Conservation (phyloP, 1,139 yeast species). For the Kazachstania sp. region DNA sequence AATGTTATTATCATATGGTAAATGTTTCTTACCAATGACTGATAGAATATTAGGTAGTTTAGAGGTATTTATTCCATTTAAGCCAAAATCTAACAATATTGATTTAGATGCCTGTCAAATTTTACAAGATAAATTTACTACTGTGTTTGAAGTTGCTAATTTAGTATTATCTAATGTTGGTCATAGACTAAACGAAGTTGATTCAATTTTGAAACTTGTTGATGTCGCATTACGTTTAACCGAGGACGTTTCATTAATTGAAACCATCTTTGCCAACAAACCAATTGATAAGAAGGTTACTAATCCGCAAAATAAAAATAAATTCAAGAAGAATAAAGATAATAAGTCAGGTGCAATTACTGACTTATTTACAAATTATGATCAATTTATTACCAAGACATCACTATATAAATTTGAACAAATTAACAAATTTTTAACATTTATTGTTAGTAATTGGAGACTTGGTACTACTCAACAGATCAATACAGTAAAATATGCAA, state of each 20-base stretch:
- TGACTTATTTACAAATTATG: conserved; percentile 64
- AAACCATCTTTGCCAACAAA: conserved; percentile 18
- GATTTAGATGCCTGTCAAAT: conserved; percentile 27
- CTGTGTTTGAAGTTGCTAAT: conserved; percentile 16
- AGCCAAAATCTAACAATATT: conserved; percentile 23
- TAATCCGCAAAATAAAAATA: conserved; percentile 16
- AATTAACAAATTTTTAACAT: conserved; percentile 43
- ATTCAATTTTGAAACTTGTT: conserved; percentile 31
- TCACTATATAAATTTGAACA: conserved; percentile 33
- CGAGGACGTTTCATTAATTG: conserved; percentile 29
- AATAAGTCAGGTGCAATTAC: conserved; percentile 43
- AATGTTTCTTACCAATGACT: conserved; percentile 43
- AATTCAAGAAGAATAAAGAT: conserved; percentile 37
- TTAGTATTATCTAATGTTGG: conserved; percentile 20
- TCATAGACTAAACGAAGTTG: conserved; percentile 29
- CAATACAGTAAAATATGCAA: conserved; percentile 48
- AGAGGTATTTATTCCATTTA: conserved; percentile 47
- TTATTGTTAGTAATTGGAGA: conserved; percentile 41
- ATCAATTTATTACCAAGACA: conserved; percentile 42
- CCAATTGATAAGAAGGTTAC: conserved; percentile 10
- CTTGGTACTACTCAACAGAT: conserved; percentile 59
- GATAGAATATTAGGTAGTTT: conserved; percentile 41
- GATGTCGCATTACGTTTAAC: conserved; percentile 30
- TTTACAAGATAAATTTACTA: conserved; percentile 19
- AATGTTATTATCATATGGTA: conserved; percentile 38